phyloP scores from a whole-genome alignment of 1,284 basidiomycete species.

The Hymenochaete sp. region DNA sequence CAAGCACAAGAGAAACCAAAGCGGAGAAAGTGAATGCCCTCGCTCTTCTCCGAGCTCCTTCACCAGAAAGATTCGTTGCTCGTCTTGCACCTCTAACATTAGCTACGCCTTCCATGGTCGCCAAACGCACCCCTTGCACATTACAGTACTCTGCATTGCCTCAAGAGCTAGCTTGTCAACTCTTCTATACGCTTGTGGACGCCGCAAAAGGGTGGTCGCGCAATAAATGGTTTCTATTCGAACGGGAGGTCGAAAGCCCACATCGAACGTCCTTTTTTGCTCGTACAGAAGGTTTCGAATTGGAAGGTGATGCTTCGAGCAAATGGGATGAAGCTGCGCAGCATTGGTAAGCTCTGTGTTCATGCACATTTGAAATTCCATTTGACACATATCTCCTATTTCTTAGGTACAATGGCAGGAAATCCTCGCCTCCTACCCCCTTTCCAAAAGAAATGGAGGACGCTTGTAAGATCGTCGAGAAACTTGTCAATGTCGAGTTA shows the following conservation, averaged over 20 bases:
- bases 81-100: slow-evolving; percentile 48
- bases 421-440: slow-evolving; percentile 42
- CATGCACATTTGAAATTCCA: slow-evolving; percentile 7
- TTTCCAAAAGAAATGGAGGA: slow-evolving; percentile 73
- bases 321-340: slow-evolving; percentile 56
- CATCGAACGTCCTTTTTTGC: slow-evolving; percentile 77
- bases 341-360: slow-evolving; percentile 44
- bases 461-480: slow-evolving; percentile 71
- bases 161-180: slow-evolving; percentile 56
- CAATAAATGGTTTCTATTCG: slow-evolving; percentile 81
- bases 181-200: slow-evolving; percentile 63
- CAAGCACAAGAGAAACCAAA: no score
- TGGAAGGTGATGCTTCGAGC: slow-evolving; percentile 31
- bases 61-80: slow-evolving; percentile 31
- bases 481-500: slow-evolving; percentile 70
- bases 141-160: slow-evolving; percentile 61
- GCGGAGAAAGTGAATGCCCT: slow-evolving; percentile 39
- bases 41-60: slow-evolving; percentile 45
- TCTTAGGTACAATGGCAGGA: slow-evolving; percentile 71
- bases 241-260: slow-evolving; percentile 72
- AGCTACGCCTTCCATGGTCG: slow-evolving; percentile 48
- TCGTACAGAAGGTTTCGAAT: slow-evolving; percentile 32
- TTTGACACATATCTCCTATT: no score
- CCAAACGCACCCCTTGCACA: slow-evolving; percentile 70
- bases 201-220: slow-evolving; percentile 56